Base-by-base conservation (phyloP, 352 stramenopile species). In the Pythium vanterpoolii region DNA sequence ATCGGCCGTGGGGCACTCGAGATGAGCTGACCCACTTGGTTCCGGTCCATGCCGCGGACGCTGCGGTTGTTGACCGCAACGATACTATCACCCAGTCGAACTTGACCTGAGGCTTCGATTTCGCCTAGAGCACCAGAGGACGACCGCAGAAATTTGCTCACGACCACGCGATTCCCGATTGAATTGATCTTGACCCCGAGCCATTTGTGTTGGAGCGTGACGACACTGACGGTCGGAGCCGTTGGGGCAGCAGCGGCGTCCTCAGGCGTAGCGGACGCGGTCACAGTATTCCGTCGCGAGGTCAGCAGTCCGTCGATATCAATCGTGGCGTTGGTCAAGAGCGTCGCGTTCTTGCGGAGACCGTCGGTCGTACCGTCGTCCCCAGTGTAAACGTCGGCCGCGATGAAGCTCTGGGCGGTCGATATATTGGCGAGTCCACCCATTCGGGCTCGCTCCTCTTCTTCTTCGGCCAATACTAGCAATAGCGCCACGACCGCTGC, bases 131-230 rank as follows among this genome's bases (percentile, higher is more conserved):
- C 77, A 8, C 79, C 81, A 0, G 73, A 79, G 10, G 78, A 75
- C 23, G 77, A 64, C 8, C 76, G 79, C 46, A 89, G 38, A 28
- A 90, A 90, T 44, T 87, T 88, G 68, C 81, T 90, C 47, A 90
- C 72, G 33, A 89, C 72, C 42, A 90, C 74, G 26, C 77, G 75
- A 36, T 79, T 79, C 19, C 81, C 81, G 47, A 90, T 81, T 46
- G 77, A 86, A 57, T 87, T 89, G 57, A 90, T 89, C 68, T 89
- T 89, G 34, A 90, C 69, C 23, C 81, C 78, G 18, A 90, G 66
- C 81, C 78, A 90, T 47, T 88, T 83, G 51, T 87, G 79, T 18
- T 78, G 69, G 28, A 90, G 69, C 40, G 76, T 74, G 8, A 90
- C 71, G 9, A 68, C 68, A 38, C 67, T 68, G 40, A 73, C 64